Percentiles rank a stretch among this genome's conserved stretches.
Conservation (phyloP, 176 grass and related monocot genomes). For the Canna indica region DNA sequence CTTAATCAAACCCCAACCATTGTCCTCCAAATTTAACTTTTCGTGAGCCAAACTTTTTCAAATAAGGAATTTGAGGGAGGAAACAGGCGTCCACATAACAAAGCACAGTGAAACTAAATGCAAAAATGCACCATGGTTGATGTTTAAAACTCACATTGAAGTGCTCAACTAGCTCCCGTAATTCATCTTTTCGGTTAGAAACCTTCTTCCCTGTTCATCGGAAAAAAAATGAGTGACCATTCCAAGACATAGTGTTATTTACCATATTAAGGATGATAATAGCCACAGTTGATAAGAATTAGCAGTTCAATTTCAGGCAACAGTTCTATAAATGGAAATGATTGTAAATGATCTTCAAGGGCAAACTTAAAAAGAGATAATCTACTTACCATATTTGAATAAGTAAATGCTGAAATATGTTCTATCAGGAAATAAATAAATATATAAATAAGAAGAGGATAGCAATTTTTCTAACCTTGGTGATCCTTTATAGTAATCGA, state of each 20-base stretch:
- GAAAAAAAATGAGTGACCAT: conserved; percentile 14
- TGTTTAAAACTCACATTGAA: conserved; percentile 60
- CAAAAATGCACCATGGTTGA: not conserved
- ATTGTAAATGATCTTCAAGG: not conserved
- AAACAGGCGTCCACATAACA: no score
- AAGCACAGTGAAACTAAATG: not conserved
- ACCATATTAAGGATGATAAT: not conserved
- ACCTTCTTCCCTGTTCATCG: conserved; percentile 57
- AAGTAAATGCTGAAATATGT: not conserved
- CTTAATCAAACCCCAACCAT: no score
- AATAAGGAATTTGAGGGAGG: no score
- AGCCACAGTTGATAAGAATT: not conserved
- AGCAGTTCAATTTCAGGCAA: not conserved
- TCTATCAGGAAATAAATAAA: conserved; percentile 1
- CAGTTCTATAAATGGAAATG: not conserved
- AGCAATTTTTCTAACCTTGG: conserved; percentile 39
- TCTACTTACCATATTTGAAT: not conserved
- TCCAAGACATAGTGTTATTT: conserved; percentile 8
- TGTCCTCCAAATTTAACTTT: no score
- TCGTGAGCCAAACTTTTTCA: no score
- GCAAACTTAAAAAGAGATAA: not conserved
- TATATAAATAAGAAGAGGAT: conserved; percentile 1
- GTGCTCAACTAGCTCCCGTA: conserved; percentile 72
- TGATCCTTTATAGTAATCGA: conserved; percentile 64
- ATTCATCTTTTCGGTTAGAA: conserved; percentile 65